Conservation (phyloP, 1,139 yeast genomes). For the Insectozyma bohioensis region DNA sequence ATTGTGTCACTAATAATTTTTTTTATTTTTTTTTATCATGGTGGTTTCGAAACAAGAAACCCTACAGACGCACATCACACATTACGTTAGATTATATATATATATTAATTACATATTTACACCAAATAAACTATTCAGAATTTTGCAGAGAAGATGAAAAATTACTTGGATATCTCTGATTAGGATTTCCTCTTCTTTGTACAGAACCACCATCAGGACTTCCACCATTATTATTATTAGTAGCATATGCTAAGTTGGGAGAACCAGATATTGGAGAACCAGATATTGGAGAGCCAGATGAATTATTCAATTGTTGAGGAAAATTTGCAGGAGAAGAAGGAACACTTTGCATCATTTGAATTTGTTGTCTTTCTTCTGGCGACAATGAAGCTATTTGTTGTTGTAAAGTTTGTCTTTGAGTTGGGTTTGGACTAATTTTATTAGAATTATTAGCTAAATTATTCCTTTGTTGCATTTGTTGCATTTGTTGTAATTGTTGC, state of each 20-base stretch:
- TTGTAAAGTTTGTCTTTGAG: conserved; percentile 3
- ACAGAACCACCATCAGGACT: conserved; percentile 1
- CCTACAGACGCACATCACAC: too few species aligned
- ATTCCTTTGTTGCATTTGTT: conserved; percentile 5
- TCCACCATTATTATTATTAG: neutral
- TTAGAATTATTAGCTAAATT: neutral
- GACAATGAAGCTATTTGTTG: conserved; percentile 31
- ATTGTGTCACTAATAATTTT: neutral
- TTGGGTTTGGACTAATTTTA: conserved; percentile 7
- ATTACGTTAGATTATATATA: too few species aligned
- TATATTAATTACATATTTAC: too few species aligned
- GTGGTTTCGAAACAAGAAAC: too few species aligned
- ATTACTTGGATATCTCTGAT: too few species aligned
- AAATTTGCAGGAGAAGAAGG: conserved; percentile 19
- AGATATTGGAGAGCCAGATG: conserved; percentile 20
- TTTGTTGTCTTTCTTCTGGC: conserved; percentile 38
- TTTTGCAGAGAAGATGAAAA: neutral
- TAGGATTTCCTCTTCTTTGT: too few species aligned
- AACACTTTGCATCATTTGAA: conserved; percentile 38
- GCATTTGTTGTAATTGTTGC: conserved; percentile 5
- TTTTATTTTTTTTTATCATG: neutral
- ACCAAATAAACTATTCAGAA: too few species aligned
- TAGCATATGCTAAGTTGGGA: conserved; percentile 25
- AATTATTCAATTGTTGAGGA: conserved; percentile 30
- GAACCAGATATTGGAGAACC: conserved; percentile 17